Evolutionary conservation across 257 asterid genomes (phyloP), one percentile per base, ranked within the genome.

Genomic region (Plantago elongata): DNA sequence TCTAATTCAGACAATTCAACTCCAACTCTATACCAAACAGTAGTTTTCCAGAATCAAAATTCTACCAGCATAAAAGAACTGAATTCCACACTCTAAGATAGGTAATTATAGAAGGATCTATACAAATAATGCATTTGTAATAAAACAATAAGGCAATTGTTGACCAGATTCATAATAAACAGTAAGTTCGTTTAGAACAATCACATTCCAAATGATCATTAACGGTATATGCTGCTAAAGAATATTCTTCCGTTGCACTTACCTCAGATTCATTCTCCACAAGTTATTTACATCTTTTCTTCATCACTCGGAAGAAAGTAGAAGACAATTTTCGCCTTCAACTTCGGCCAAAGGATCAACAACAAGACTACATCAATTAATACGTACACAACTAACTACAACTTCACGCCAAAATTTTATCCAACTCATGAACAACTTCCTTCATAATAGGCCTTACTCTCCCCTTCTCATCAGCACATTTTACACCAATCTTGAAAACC

Each of bases 401-500:
- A 50, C 13, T 34, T 45, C 47, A 38, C 13, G 64, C 11, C 64
- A 69, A 54, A 61, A 82, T 68, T 63, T 13, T 48, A 45, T 79
- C 79, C 76, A 90, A 55, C 37, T 77, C 67, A 57, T 65, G 75
- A 6, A 77, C 84, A 30, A 87, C 95, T 48, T 81, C 80, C n/a
- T 67, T 65, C 89, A 83, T 87, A 0, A 77, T 52, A 17, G 96
- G 96, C 83, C 96, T 76, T 34, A 9, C 61, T 34, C 62, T 80
- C 54, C 50, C 38, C 52, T 48, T 71, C 68, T 83, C 93, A 30
- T 55, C 37, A 2, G 81, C 75, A 58, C 97, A 90, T 64, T 56
- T 79, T 6, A 71, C 12, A 0, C 95, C 97, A 22, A 87, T 69
- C 61, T 63, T 64, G 40, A 90, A 79, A 63, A 77, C 59, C 72